Evolutionary conservation across 2,329 filamentous ascomycete genomes (phyloP), one percentile per base, ranked within the genome.

Genomic region (Purpureocillium lavendulum): DNA sequence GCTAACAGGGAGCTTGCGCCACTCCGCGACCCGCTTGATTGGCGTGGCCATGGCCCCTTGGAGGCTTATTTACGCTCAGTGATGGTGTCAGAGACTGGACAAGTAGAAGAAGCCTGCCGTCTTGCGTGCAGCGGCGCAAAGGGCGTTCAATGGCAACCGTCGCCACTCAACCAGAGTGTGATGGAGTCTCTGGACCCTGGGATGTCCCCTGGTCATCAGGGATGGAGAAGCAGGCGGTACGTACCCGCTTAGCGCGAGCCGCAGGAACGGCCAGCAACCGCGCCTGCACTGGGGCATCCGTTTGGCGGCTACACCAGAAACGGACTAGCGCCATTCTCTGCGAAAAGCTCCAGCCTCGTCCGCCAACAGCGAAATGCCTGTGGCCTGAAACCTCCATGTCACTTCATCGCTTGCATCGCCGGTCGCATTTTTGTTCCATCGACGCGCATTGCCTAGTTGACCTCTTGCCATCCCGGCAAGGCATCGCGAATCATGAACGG

Each of bases 1-100:
- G 44, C 73, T 84, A 31, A 96, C 68, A 17, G 92, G 88, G 49
- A 98, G 66, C 66, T 86, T 94, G 48, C 79, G 79, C 92, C 92
- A 98, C 57, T 87, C 84, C 13, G 81, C 71, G n/a, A 78, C 68
- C 24, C 70, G 71, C 36, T 59, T 59, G 36, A 62, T 40, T 33
- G 66, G 56, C 60, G 65, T 65, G n/a, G 29, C 24, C 26, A 26
- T 26, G 15, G 21, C 21, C 21, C 5, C 10, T 26, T 26, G 21
- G 10, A 6, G 21, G 21, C 10, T 10, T 10, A 5, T 10, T 10
- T 6, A 26, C 6, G 21, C 21, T 26, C 21, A 26, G 10, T 26
- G 21, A 10, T 10, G 5, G 21, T 26, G 10, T 26, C 10, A 26
- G 5, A 5, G 10, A 26, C 5, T 5, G 21, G 6, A 26, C 21